Evolutionary conservation across 768 basidiomycete species (phyloP), one percentile per base, ranked within the genome.

Genomic region (Hygrophorus pudorinus): DNA sequence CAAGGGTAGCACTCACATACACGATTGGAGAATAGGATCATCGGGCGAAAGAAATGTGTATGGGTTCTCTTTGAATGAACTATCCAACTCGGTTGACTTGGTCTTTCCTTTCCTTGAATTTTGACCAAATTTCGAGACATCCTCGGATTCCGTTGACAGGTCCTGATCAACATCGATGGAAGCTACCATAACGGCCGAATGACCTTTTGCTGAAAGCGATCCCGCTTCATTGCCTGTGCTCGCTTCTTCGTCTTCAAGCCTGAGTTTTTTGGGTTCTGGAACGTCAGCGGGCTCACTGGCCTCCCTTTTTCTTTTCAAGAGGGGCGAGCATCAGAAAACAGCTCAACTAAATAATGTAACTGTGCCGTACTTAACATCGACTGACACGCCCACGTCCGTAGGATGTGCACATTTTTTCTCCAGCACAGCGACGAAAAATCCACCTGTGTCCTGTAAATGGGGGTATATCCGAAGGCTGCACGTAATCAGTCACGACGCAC

Each of bases 361-460:
- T 24, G 32, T 9, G 9, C 35, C 43, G 27, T 18, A 44, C 43
- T 7, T 37, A 3, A 27, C 27, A 3, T 12, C 20, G 6, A 12
- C 24, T 6, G 21, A 13, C 5, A 6, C 33, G 11, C 29, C 20
- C 14, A 5, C 48, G 16, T 33, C 18, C 27, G 41, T 28, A 17
- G 38, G 30, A 42, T 16, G 8, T 28, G 17, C n/a, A 14, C 20
- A 14, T 30, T 65, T 75, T 55, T 71, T 76, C 56, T 84, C 73
- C 29, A 97, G 61, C 0, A 96, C 85, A 9, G 91, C 91, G n/a
- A 99, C 80, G 57, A 96, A 99, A 65, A 99, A 99, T 0, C 92
- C 96, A 2, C 96, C 96, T 0, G 92, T 89, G 56, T 99, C 87
- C 62, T 98, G 96, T 7, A 96, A 66, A 59, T 98, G 93, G 2